Evolutionary conservation across 2,329 filamentous ascomycete species (phyloP).

Genomic region (Pseudogymnoascus sp.): DNA sequence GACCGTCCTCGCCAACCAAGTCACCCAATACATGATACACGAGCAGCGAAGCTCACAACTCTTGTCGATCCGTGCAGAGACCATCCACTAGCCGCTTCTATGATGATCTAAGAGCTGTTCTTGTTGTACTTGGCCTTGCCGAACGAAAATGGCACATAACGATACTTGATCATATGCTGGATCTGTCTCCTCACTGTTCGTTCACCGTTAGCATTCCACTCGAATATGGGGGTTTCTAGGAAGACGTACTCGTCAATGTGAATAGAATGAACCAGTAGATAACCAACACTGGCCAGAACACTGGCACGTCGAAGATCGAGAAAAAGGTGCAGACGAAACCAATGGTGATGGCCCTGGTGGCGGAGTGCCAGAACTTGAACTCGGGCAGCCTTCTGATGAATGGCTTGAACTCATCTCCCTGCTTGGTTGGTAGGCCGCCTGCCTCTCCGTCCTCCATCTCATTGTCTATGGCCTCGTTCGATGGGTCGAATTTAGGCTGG

Average conservation of each 20-base stretch:
- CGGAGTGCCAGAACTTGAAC: conserved; percentile 99
- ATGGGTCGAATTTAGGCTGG: conserved; percentile 97
- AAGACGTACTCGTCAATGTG: conserved; percentile 75
- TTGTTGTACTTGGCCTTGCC: conserved; percentile 77
- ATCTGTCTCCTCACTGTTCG: conserved; percentile 89
- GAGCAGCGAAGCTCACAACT: conserved; percentile 1
- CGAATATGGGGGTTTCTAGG: neutral
- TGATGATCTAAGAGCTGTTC: conserved; percentile 36
- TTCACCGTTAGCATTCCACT: neutral
- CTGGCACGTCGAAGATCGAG: conserved; percentile 87
- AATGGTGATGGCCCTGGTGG: conserved; percentile 77
- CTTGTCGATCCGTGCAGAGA: neutral
- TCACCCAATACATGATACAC: conserved; percentile 1
- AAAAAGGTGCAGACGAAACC: conserved; percentile 88
- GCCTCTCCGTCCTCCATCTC: conserved; percentile 90
- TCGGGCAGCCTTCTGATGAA: conserved; percentile 94
- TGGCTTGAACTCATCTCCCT: conserved; percentile 94
- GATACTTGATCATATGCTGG: conserved; percentile 99
- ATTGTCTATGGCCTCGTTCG: conserved; percentile 80
- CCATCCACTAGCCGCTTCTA: neutral
- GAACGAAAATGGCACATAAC: conserved; percentile 88
- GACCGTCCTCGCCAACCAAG: neutral
- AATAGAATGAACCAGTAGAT: conserved; percentile 99
- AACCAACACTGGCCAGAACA: conserved; percentile 97
- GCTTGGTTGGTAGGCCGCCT: conserved; percentile 79